These are phyloP conservation scores for Fusarium brevicatenulatum DNA, from an alignment of 2,329 filamentous ascomycete species.

Conservation along the genomic window DNA sequence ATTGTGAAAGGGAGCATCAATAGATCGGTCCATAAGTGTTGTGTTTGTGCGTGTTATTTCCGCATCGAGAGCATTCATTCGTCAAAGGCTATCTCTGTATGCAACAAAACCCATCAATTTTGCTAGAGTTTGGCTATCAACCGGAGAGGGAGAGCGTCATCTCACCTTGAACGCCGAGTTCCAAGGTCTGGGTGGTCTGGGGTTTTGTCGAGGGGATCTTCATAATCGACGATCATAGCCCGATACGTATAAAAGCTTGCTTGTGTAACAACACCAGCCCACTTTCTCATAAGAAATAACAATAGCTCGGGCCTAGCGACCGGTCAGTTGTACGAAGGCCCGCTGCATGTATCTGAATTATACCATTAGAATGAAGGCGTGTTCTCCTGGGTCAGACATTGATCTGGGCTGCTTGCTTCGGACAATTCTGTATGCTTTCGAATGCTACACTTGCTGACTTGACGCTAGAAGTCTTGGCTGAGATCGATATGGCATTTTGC, in stretches of 20 bases:
- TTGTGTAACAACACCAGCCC: conserved; percentile 29
- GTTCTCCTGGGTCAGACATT: neutral
- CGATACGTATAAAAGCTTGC: conserved; percentile 14
- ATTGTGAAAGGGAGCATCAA: neutral
- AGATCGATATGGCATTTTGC: conserved; percentile 8
- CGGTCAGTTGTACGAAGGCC: conserved; percentile 12
- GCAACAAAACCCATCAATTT: neutral
- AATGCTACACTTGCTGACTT: neutral
- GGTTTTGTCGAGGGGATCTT: conserved; percentile 14
- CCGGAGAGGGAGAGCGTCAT: conserved; percentile 1
- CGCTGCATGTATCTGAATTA: conserved; percentile 18
- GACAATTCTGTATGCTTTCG: conserved; percentile 3
- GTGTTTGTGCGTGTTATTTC: neutral
- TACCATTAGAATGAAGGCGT: neutral
- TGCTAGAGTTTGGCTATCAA: neutral
- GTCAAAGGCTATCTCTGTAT: neutral
- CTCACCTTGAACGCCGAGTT: neutral
- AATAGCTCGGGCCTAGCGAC: conserved; percentile 1
- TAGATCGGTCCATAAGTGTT: neutral
- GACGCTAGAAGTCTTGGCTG: conserved; percentile 6
- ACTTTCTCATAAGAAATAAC: neutral
- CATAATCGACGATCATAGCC: conserved; percentile 26
- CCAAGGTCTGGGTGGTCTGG: neutral
- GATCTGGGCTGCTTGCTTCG: conserved; percentile 1
- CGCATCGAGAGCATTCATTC: neutral